These are phyloP conservation scores for Colletotrichum sp. DNA, from an alignment of 2,329 filamentous ascomycete species.

Conservation along the genomic window DNA sequence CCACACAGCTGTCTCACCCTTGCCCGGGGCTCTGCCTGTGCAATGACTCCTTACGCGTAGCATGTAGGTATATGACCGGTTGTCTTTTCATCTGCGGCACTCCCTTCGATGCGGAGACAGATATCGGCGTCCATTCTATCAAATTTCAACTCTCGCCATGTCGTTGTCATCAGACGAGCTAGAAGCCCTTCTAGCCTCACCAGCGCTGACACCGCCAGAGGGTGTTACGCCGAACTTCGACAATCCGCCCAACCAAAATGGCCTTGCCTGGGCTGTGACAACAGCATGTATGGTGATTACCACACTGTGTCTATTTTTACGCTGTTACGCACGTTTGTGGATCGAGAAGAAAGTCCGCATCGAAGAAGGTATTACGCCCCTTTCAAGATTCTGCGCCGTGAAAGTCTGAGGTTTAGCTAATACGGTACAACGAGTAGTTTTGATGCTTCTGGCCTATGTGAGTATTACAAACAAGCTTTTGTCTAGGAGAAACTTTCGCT, in stretches of 20 bases:
- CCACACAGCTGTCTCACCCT: not conserved
- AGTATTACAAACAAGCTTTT: not conserved
- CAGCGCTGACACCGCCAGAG: conserved; percentile 14
- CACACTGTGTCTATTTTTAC: conserved; percentile 2
- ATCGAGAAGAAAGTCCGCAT: not conserved
- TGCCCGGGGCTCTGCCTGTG: not conserved
- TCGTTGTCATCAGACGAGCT: not conserved
- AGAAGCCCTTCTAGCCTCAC: conserved; percentile 4
- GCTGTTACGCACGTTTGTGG: conserved; percentile 7
- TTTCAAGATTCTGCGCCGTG: not conserved
- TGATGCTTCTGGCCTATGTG: not conserved
- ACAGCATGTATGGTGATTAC: not conserved
- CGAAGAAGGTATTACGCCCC: not conserved
- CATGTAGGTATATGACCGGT: not conserved
- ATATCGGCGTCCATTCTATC: not conserved
- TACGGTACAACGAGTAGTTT: not conserved
- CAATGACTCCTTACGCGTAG: not conserved
- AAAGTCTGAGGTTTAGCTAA: not conserved
- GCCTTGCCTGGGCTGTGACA: conserved; percentile 4
- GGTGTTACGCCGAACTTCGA: conserved; percentile 6
- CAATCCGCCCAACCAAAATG: conserved; percentile 19
- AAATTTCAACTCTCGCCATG: not conserved
- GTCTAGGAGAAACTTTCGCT: not conserved
- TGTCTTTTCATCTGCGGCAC: not conserved
- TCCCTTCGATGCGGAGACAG: not conserved